Base-by-base conservation (phyloP, 1,139 yeast species). In the Trichomonascaceae sp. region DNA sequence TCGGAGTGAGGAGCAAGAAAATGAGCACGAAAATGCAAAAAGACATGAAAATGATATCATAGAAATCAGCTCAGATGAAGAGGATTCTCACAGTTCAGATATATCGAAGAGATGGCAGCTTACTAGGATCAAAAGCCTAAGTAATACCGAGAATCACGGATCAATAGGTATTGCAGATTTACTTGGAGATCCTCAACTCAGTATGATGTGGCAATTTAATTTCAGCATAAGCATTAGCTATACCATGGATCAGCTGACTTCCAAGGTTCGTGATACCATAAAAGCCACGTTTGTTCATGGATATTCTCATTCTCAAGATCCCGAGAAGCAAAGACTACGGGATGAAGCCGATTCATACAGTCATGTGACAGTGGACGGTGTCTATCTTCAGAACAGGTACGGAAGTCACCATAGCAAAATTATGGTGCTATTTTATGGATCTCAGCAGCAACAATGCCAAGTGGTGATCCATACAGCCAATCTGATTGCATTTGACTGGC, bases 391-490 rank as follows among this genome's bases (percentile, higher is more conserved):
- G 44, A 55, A 56, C 46, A 60, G 50, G 38, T 68, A 56, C 55
- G 70, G 66, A 0, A 64, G 69, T 1, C 74, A 70, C 50, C 74
- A 70, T 50, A 60, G 72, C 18, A 70, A 70, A 51, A 47, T 70
- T 56, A 70, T 70, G 74, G 63, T 70, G 6, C 57, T 69, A 30
- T 57, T 60, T 49, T 66, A 63, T 51, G 57, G 54, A 2, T 51
- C 52, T 10, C 50, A 48, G 4, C 22, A 47, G 2, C 58, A 57
- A 1, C 43, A 57, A 22, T 49, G 56, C 17, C 71, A 67, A 50
- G 58, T 70, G 6, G 66, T 70, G 12, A 61, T 70, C 7, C 71
- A 67, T 53, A 70, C 74, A 0, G 70, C 71, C n/a, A 70, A 70
- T 48, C 32, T 70, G 58, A 66, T 66, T 10, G 57, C 53, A 20